Evolutionary conservation across 768 basidiomycete genomes (phyloP), one percentile per base, ranked within the genome.

Genomic region (Dentipellis sp.): DNA sequence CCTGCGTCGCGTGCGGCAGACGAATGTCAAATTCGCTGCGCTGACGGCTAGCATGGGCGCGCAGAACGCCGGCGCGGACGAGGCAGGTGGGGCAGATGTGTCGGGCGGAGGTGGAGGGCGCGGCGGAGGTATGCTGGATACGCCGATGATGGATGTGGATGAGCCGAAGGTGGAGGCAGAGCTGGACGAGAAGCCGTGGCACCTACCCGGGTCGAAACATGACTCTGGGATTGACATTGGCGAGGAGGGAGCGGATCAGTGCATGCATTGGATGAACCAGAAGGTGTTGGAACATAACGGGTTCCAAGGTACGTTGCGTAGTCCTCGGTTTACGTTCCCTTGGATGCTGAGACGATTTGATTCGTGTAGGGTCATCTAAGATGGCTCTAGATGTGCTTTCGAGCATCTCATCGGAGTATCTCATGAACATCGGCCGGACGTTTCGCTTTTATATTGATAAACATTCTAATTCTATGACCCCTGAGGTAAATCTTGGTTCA

Each of bases 231-330:
- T 64, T 12, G 86, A 86, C 56, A 67, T 90, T 23, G 87, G 84
- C 1, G 77, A 77, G 57, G 70, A 74, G 56, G 82, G 76, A 56
- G 83, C 85, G 8, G 69, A 72, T 46, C 77, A 82, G 55, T 94
- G 86, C 71, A 65, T 86, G 64, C 73, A 76, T 61, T 91, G 84
- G 89, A 80, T 82, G 78, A 75, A 79, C 21, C 71, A 73, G 53
- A 92, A 90, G 72, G 76, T 95, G 52, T 65, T 97, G 63, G 92
- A 95, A 62, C 94, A 97, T 74, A 77, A 79, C 50, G 94, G 94
- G 2, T 97, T 97, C 65, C 94, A 97, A 76, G 91, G 93, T 88
- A 56, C 56, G 83, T 70, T 56, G 54, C 9, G n/a, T 49, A 38
- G 4, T 53, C 17, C 7, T 49, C 10, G 4, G 54, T 19, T 22